Conservation (phyloP, 805 yeast species). For the Kazachstania bromeliacearum region DNA sequence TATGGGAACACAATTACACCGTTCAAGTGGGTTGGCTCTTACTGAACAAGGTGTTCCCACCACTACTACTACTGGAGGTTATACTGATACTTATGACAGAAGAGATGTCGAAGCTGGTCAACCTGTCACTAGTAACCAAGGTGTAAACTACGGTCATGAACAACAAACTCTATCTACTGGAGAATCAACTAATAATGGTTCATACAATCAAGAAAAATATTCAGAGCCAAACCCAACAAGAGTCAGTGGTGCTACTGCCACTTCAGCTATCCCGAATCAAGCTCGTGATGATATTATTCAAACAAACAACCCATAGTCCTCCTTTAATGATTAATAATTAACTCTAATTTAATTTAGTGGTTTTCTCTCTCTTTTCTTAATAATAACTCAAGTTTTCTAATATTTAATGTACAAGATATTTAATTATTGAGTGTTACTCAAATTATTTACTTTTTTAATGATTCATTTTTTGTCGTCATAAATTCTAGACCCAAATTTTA, state of each 20-base stretch:
- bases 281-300: not conserved
- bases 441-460: not conserved
- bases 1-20: conserved; percentile 16
- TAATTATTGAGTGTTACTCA: too few species aligned
- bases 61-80: not conserved
- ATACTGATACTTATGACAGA: not conserved
- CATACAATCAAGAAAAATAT: conserved; percentile 9
- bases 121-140: not conserved
- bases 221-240: conserved; percentile 3
- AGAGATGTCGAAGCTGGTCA: conserved; percentile 6
- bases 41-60: conserved; percentile 4
- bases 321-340: too few species aligned
- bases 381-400: too few species aligned
- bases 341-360: too few species aligned
- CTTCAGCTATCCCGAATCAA: conserved; percentile 1
- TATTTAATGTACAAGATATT: too few species aligned
- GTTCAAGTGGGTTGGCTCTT: conserved; percentile 17
- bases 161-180: conserved; percentile 9
- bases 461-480: not conserved
- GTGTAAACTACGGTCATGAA: conserved; percentile 1
- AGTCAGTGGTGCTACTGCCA: conserved; percentile 7
- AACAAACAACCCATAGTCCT: too few species aligned
- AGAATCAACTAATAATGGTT: conserved; percentile 3
- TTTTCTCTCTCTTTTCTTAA: too few species aligned
- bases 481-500: too few species aligned